phyloP scores from a whole-genome alignment of 2,329 filamentous ascomycete species.

The Fusarium subtropicale region DNA sequence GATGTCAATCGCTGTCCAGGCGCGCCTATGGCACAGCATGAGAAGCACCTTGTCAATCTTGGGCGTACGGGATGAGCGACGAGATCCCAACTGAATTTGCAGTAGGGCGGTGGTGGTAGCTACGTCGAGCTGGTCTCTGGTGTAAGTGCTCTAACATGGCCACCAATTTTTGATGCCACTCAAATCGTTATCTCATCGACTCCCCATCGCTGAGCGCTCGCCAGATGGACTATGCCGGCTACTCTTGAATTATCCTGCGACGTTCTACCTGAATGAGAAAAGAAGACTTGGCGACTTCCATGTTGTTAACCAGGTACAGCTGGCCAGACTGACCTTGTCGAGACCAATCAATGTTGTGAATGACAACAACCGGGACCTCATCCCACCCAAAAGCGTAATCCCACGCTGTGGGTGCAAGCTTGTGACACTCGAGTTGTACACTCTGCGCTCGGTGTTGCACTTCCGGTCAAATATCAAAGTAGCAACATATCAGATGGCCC shows the following conservation, averaged over 20 bases:
- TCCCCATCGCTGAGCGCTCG: neutral
- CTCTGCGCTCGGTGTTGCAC: slow-evolving; percentile 37
- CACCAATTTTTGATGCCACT: slow-evolving; percentile 13
- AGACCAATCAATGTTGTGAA: neutral
- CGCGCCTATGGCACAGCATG: slow-evolving; percentile 40
- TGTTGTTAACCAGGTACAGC: neutral
- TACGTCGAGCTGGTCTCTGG: slow-evolving; percentile 12
- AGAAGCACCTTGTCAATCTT: slow-evolving; percentile 15
- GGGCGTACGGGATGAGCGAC: slow-evolving; percentile 19
- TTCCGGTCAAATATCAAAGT: slow-evolving; percentile 22
- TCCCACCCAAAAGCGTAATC: neutral
- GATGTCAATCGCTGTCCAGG: slow-evolving; percentile 20
- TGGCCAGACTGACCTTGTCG: neutral
- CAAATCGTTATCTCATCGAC: slow-evolving; percentile 4
- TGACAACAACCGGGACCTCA: neutral
- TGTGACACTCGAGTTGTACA: slow-evolving; percentile 15
- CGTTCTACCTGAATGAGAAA: neutral
- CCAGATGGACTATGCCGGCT: neutral
- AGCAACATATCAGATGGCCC: slow-evolving; percentile 14
- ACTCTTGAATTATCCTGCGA: neutral
- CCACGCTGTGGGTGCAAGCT: neutral
- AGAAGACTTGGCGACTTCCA: neutral
- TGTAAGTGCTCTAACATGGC: slow-evolving; percentile 36
- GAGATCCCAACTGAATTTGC: slow-evolving; percentile 25
- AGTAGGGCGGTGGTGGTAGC: slow-evolving; percentile 20